phyloP scores from a whole-genome alignment of 768 basidiomycete species.

The Chalciporus sphaerocephalus region DNA sequence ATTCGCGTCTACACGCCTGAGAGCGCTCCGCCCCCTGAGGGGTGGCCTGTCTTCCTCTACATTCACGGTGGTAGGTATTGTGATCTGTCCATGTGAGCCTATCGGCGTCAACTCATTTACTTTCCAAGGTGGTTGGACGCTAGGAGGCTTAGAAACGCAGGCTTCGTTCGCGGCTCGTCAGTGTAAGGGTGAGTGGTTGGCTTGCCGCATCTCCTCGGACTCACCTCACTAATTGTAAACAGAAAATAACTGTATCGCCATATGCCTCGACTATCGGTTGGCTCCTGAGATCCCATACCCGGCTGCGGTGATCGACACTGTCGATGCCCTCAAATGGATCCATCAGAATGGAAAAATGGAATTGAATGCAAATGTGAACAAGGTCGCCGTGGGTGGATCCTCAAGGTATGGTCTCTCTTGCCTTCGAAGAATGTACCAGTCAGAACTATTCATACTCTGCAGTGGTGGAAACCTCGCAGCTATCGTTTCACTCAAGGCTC shows the following conservation, averaged over 20 bases:
- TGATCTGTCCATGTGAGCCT: not conserved
- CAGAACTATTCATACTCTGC: not conserved
- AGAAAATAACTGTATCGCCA: constrained; percentile 60
- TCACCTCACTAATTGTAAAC: not conserved
- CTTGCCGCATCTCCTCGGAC: not conserved
- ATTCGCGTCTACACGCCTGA: constrained; percentile 64
- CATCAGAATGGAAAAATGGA: constrained; percentile 40
- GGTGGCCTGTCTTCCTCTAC: constrained; percentile 70
- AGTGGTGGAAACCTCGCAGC: constrained; percentile 73
- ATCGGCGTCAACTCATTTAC: not conserved
- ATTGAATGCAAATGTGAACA: constrained; percentile 46
- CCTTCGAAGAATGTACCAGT: not conserved
- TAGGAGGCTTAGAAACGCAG: constrained; percentile 58
- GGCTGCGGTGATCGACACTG: constrained; percentile 63
- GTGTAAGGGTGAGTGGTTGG: constrained; percentile 16
- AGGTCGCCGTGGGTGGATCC: constrained; percentile 66
- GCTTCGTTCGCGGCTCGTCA: constrained; percentile 46
- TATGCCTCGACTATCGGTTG: constrained; percentile 68
- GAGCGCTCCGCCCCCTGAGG: constrained; percentile 42
- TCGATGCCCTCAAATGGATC: constrained; percentile 66
- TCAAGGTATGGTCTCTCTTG: constrained; percentile 47
- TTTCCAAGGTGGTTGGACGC: constrained; percentile 63
- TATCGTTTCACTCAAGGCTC: constrained; percentile 60
- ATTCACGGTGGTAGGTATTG: constrained; percentile 59
- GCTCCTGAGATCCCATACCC: constrained; percentile 71